phyloP scores from a whole-genome alignment of 2,329 filamentous ascomycete species.

The Diplocarpon rosae region DNA sequence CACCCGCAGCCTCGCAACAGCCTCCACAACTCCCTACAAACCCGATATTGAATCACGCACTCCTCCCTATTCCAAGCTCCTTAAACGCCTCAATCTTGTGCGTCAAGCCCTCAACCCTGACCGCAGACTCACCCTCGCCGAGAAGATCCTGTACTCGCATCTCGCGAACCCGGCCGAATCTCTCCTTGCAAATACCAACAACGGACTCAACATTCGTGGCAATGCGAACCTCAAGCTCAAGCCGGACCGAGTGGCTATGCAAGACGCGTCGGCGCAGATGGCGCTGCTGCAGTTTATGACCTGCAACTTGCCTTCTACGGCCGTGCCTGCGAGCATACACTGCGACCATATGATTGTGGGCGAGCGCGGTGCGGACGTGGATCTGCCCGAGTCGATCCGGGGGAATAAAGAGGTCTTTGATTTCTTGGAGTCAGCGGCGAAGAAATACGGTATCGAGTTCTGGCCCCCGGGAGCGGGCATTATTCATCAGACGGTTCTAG shows the following conservation, averaged over 20 bases:
- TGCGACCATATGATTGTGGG: constrained; percentile 99
- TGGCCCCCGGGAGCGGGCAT: constrained; percentile 92
- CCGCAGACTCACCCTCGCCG: constrained; percentile 67
- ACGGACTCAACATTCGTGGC: constrained; percentile 74
- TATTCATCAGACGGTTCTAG: constrained; percentile 93
- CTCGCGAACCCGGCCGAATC: constrained; percentile 83
- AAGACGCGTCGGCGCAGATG: constrained; percentile 98
- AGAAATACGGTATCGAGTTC: constrained; percentile 89
- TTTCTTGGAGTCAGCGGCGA: constrained; percentile 85
- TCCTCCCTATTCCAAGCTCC: constrained; percentile 73
- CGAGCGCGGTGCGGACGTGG: constrained; percentile 75
- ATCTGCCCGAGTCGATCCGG: constrained; percentile 74
- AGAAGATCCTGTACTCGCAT: constrained; percentile 98
- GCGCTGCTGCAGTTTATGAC: constrained; percentile 97
- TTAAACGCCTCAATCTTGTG: constrained; percentile 67
- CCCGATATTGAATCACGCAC: constrained; percentile 28
- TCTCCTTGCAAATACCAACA: constrained; percentile 69
- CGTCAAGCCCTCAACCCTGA: constrained; percentile 55
- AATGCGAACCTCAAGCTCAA: constrained; percentile 92
- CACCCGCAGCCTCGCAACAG: constrained; percentile 23
- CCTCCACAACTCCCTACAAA: constrained; percentile 14
- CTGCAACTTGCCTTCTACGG: constrained; percentile 77
- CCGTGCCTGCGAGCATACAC: constrained; percentile 93
- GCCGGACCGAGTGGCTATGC: constrained; percentile 96
- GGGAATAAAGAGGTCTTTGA: constrained; percentile 97